These are phyloP conservation scores for Neoboletus magnificus DNA, from an alignment of 768 basidiomycete species.

Conservation along the genomic window DNA sequence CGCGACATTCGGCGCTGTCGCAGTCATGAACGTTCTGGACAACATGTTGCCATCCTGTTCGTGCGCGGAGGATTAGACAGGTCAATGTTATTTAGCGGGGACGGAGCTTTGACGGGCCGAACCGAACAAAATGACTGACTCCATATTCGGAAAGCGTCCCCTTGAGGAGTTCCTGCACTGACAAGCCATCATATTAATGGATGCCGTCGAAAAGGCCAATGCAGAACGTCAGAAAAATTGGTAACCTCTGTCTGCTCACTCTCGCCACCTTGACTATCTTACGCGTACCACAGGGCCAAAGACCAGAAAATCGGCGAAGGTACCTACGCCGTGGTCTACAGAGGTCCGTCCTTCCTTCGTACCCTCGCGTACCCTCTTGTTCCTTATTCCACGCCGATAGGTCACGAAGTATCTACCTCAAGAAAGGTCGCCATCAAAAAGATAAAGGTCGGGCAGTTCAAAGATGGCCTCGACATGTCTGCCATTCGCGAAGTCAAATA, in stretches of 20 bases:
- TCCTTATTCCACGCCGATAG: slow-evolving; percentile 36
- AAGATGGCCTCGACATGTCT: slow-evolving; percentile 98
- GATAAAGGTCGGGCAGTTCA: slow-evolving; percentile 94
- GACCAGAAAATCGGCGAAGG: slow-evolving; percentile 86
- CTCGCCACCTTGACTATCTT: slow-evolving; percentile 8
- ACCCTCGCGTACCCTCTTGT: neutral
- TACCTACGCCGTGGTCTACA: slow-evolving; percentile 94
- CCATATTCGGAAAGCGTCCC: slow-evolving; percentile 1
- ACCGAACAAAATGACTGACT: neutral
- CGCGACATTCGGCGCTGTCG: neutral
- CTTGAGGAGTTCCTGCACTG: neutral
- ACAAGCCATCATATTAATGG: slow-evolving; percentile 40
- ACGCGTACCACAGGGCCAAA: slow-evolving; percentile 55
- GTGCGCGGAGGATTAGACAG: neutral
- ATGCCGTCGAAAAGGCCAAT: slow-evolving; percentile 80
- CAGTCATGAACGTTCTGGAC: slow-evolving; percentile 23
- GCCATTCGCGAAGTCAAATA: slow-evolving; percentile 98
- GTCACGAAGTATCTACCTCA: slow-evolving; percentile 68
- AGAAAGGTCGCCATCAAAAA: slow-evolving; percentile 97
- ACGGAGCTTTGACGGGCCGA: neutral
- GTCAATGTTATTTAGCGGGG: neutral
- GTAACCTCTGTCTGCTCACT: slow-evolving; percentile 32
- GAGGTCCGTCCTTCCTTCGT: slow-evolving; percentile 49
- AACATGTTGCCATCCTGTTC: slow-evolving; percentile 26
- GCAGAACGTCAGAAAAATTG: slow-evolving; percentile 67